Evolutionary conservation across 306 rosid species (phyloP).

Genomic region (Alnus rubra): DNA sequence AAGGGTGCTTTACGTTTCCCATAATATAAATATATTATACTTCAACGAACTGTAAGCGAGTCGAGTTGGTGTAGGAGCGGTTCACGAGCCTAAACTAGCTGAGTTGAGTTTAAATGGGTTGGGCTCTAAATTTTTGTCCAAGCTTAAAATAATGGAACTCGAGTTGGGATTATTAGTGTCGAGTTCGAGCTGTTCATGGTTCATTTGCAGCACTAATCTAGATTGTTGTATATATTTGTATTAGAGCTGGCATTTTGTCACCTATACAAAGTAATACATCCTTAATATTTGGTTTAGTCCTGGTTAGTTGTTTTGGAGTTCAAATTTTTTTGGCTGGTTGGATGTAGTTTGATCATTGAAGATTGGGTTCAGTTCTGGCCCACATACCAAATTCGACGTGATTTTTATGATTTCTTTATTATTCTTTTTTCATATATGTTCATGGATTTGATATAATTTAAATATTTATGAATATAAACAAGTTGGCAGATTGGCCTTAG

Average conservation of each 20-base stretch:
- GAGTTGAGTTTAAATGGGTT: too few relatives aligned
- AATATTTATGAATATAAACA: not conserved
- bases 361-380: not conserved
- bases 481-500: not conserved
- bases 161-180: too few relatives aligned
- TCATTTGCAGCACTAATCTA: not conserved
- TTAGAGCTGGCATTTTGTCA: not conserved
- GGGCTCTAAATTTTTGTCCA: too few relatives aligned
- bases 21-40: too few relatives aligned
- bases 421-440: too few relatives aligned
- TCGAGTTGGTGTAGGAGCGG: too few relatives aligned
- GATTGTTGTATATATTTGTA: not conserved
- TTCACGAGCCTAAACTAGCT: too few relatives aligned
- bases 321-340: not conserved
- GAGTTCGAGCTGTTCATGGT: too few relatives aligned
- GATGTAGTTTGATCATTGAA: not conserved
- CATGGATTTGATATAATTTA: not conserved
- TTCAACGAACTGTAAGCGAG: too few relatives aligned
- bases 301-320: not conserved
- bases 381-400: not conserved
- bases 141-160: too few relatives aligned
- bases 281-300: not conserved
- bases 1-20: too few relatives aligned
- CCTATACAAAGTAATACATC: not conserved
- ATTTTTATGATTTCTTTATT: not conserved